Conservation (phyloP, 768 basidiomycete genomes). For the Boletus insuetus region DNA sequence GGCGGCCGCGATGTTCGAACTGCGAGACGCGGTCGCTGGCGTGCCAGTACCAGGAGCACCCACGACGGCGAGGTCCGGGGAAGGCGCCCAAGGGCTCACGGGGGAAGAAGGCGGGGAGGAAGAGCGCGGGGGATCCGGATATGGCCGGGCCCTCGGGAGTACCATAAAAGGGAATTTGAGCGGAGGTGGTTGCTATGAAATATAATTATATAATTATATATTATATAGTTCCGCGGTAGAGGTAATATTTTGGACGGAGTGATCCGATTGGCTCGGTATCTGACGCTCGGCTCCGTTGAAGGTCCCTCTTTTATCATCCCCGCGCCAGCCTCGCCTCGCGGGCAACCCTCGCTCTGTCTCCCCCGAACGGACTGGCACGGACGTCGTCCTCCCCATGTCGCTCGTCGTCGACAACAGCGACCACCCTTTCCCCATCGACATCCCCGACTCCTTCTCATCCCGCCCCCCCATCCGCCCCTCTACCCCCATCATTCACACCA, state of each 20-base stretch:
- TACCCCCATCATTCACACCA: constrained; percentile 22
- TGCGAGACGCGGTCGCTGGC: constrained; percentile 51
- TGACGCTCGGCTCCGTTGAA: constrained; percentile 44
- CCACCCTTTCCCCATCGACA: constrained; percentile 47
- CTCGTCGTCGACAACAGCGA: constrained; percentile 62
- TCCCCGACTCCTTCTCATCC: constrained; percentile 30
- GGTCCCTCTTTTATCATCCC: constrained; percentile 53
- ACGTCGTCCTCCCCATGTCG: constrained; percentile 35
- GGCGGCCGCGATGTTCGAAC: constrained; percentile 58
- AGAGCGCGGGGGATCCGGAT: constrained; percentile 24
- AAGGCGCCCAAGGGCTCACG: constrained; percentile 65
- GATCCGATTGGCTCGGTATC: constrained; percentile 68
- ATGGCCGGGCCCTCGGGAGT: constrained; percentile 25
- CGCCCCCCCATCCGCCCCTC: constrained; percentile 28
- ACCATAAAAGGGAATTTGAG: constrained; percentile 22
- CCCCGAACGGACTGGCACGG: constrained; percentile 50
- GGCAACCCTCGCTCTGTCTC: constrained; percentile 46
- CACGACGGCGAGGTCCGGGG: constrained; percentile 68
- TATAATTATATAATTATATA: constrained; percentile 25
- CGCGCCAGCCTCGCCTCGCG: constrained; percentile 64
- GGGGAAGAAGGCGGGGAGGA: constrained; percentile 39
- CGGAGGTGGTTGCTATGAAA: constrained; percentile 15
- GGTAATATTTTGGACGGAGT: constrained; percentile 14
- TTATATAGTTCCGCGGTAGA: constrained; percentile 30
- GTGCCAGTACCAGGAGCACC: constrained; percentile 53